Conservation (phyloP, 1,284 basidiomycete species). For the Pyrrhoderma noxium region DNA sequence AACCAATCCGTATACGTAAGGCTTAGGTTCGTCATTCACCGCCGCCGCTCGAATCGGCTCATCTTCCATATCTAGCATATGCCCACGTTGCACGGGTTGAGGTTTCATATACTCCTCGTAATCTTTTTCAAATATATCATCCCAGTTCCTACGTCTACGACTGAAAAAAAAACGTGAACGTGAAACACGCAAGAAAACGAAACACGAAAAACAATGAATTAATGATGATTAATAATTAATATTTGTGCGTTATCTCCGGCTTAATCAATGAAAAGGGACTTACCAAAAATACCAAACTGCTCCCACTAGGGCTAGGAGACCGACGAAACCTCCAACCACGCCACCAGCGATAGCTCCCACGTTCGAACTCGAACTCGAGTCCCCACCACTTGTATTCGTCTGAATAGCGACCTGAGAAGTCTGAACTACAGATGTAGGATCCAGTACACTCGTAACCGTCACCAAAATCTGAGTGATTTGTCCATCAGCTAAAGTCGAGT, state of each 20-base stretch:
- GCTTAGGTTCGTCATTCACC: slow-evolving; percentile 20
- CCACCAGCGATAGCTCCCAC: slow-evolving; percentile 21
- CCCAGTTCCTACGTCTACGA: slow-evolving; percentile 15
- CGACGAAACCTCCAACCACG: slow-evolving; percentile 20
- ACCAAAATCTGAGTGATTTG: slow-evolving; percentile 2
- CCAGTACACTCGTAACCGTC: slow-evolving; percentile 9
- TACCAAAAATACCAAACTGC: slow-evolving; percentile 21
- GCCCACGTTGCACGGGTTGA: slow-evolving; percentile 3
- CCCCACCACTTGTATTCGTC: not conserved
- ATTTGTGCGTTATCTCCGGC: not conserved
- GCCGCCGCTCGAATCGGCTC: slow-evolving; percentile 13
- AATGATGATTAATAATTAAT: too few species aligned
- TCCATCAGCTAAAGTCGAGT: slow-evolving; percentile 12
- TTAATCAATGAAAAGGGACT: slow-evolving; percentile 1
- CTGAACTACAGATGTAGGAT: slow-evolving; percentile 12
- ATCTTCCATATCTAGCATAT: slow-evolving; percentile 16
- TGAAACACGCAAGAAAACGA: too few species aligned
- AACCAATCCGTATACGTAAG: slow-evolving; percentile 23
- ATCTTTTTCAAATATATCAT: slow-evolving; percentile 19
- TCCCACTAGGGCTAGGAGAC: slow-evolving; percentile 18
- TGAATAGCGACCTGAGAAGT: slow-evolving; percentile 4
- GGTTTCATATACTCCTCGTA: slow-evolving; percentile 12
- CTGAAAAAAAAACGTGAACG: slow-evolving; percentile 2
- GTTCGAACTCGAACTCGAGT: slow-evolving; percentile 4
- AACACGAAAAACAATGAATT: too few species aligned